A percentile compares a stretch with the other conserved stretches of the same genome.
These are phyloP conservation scores for Salvia sclarea DNA, from an alignment of 305 asterid genomes.

Conservation along the genomic window DNA sequence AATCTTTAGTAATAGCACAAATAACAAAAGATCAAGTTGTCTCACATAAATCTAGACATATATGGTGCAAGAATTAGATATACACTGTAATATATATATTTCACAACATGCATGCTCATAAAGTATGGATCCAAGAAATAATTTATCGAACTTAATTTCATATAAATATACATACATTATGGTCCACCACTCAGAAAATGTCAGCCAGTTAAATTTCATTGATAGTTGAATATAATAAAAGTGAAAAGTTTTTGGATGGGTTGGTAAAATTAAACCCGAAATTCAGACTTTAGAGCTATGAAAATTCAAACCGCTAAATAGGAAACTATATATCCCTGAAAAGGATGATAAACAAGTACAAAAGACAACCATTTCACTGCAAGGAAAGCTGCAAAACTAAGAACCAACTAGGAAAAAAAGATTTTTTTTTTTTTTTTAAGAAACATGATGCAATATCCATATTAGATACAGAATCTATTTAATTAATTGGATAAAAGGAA, in stretches of 20 bases:
- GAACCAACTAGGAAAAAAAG: not conserved
- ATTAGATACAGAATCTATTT: conserved; percentile 3
- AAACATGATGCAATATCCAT: not conserved
- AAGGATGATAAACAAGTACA: conserved; percentile 18
- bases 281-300: conserved; percentile 29
- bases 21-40: no score
- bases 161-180: not conserved
- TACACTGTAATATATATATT: no score
- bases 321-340: conserved; percentile 29
- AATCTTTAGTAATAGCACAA: no score
- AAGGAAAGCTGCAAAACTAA: conserved; percentile 16
- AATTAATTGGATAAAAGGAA: not conserved
- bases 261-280: conserved; percentile 2
- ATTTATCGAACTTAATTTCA: not conserved
- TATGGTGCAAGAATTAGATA: not conserved
- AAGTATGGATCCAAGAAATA: not conserved
- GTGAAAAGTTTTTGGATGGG: conserved; percentile 1
- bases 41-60: not conserved
- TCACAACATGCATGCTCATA: no score
- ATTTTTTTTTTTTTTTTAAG: no score
- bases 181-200: not conserved
- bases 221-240: not conserved
- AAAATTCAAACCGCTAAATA: conserved; percentile 29
- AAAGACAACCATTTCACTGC: conserved; percentile 12
- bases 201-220: not conserved